Base-by-base conservation (phyloP, 345 rosid genomes). In the Anastatica hierochuntica region DNA sequence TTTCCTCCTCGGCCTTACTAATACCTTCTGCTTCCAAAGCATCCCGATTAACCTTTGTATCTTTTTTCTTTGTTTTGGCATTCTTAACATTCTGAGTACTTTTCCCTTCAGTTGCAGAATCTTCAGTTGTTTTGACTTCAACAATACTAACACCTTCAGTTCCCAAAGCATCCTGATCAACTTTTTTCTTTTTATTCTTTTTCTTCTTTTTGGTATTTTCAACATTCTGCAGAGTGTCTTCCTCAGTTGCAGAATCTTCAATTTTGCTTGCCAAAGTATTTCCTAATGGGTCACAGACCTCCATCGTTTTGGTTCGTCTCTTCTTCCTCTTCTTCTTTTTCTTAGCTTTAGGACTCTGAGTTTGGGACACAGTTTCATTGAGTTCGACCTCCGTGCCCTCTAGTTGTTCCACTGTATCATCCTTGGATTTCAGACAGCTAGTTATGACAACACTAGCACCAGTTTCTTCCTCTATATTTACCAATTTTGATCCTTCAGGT, bases 341-440 rank as follows among this genome's bases (percentile, higher is more conserved):
- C 43, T 69, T 62, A 27, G 51, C 31, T 69, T 56, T 57, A 43
- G 39, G 39, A 50, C 2, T 50, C 49, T 61, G 60, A 41, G 26
- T 62, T 49, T 56, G 49, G 41, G 49, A 21, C 49, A 36, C 47
- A 49, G 27, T 51, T 1, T 53, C 56, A 60, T 27, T 37, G 11
- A 27, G 31, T 46, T 43, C 29, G 24, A 43, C 47, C 41, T 62
- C 41, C 33, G 56, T 39, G 8, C 42, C 21, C 33, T 38, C 35
- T 33, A 6, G 37, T 49, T 10, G 45, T 24, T 41, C 52, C 12
- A 36, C 45, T 10, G 26, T 23, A 26, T 42, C 57, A 42, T 49
- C 46, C 44, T 57, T 30, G 10, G 62, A 39, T 43, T 51, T 24
- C 19, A 16, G 38, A 60, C 49, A 30, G 18, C 45, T 26, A 33